Base-by-base conservation (phyloP, 345 rosid genomes). In the Turnera subulata region DNA sequence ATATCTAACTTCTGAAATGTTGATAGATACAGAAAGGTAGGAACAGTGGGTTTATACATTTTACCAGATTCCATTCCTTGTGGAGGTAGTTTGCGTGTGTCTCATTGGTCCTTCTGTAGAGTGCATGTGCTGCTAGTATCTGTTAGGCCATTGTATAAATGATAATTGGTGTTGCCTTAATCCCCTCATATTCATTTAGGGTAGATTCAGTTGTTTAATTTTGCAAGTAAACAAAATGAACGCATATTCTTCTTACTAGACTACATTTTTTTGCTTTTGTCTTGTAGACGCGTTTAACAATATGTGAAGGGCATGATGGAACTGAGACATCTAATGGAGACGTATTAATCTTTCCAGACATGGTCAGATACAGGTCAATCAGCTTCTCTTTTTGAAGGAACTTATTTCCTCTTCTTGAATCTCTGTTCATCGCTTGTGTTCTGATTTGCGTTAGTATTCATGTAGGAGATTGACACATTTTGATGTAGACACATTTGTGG, bases 381-480 rank as follows among this genome's bases (percentile, higher is more conserved):
- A 46, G 53, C 1, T 23, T 15, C 61, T 39, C 40, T 39, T 51
- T 53, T 62, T 67, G 24, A 44, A 45, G 7, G 43, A 23, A 46
- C 24, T 56, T 53, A 19, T 29, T 29, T 51, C 32, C 46, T 62
- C 42, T 46, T 57, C 43, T 43, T 52, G 2, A 11, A 21, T 50
- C 55, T 49, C 17, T 14, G 25, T 26, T 64, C 52, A 66, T 37
- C 44, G 49, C 42, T 45, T 52, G 2, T 22, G 53, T 56, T 19
- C 66, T 53, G 67, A 44, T 51, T 56, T 45, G 2, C 54, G 64
- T 59, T 64, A 20, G 48, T 56, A 39, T 46, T n/a, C 46, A 70
- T 86, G 86, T 86, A 92, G 99, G 89, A 86, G 97, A 76, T 78
- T 93, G 76, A 93, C 99, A 17, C 99, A 93, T 79, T 93, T 93